These are phyloP conservation scores for Parasitella parasitica DNA, from an alignment of 371 early-diverging fungal genomes.

Conservation along the genomic window DNA sequence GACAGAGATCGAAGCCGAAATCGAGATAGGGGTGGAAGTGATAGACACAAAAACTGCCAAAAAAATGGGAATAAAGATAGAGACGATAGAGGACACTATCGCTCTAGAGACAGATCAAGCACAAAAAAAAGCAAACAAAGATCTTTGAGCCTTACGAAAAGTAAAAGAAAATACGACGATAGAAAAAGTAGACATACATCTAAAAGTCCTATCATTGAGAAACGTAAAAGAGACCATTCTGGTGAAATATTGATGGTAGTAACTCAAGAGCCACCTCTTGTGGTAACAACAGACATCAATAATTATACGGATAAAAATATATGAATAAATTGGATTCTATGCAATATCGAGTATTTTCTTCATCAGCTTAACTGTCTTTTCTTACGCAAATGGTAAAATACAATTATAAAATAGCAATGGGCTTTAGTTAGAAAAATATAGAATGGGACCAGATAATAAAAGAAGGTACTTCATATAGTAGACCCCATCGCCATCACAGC, in stretches of 20 bases:
- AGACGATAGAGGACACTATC: neutral
- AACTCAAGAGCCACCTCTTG: neutral
- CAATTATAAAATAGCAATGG: no score
- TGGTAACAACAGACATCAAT: no score
- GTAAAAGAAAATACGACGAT: slow-evolving; percentile 5
- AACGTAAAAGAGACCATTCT: neutral
- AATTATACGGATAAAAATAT: no score
- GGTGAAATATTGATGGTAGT: neutral
- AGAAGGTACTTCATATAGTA: neutral
- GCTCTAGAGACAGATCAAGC: neutral
- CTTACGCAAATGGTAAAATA: no score
- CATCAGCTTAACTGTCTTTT: no score
- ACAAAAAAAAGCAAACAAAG: neutral
- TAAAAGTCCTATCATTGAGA: slow-evolving; percentile 1
- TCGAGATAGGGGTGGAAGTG: neutral
- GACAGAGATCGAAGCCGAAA: neutral
- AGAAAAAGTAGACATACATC: neutral
- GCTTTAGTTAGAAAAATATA: no score
- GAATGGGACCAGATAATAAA: no score
- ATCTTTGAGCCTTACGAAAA: neutral
- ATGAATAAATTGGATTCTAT: no score
- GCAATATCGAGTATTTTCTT: no score
- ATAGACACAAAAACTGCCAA: neutral
- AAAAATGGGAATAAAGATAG: neutral
- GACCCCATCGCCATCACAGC: neutral